Percentiles rank a stretch among this genome's conserved stretches.
phyloP scores from a whole-genome alignment of 306 rosid genomes.

The Casuarina glauca region DNA sequence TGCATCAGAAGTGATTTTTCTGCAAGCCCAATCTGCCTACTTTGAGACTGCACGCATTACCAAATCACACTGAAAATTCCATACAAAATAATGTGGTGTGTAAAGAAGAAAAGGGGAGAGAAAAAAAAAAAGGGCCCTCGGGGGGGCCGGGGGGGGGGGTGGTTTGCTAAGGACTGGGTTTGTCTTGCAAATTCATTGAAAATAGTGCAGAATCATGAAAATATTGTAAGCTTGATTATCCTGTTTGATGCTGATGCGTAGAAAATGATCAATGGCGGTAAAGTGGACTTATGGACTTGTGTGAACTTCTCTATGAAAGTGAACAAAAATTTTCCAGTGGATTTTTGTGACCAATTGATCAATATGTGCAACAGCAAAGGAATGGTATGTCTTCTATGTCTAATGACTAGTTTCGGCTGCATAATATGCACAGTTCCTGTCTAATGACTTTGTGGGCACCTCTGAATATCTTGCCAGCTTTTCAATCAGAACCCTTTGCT shows the following conservation, averaged over 20 bases:
- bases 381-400: slow-evolving; percentile 47
- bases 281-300: slow-evolving; percentile 49
- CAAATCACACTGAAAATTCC: too few relatives aligned
- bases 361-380: slow-evolving; percentile 66
- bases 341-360: slow-evolving; percentile 40
- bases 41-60: too few relatives aligned
- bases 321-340: background rate
- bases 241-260: slow-evolving; percentile 18
- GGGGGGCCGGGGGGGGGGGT: too few relatives aligned
- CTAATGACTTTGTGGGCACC: background rate
- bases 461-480: slow-evolving; percentile 30
- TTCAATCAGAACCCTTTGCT: slow-evolving; percentile 41
- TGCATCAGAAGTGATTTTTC: too few relatives aligned
- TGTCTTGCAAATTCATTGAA: too few relatives aligned
- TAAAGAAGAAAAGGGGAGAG: too few relatives aligned
- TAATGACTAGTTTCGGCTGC: background rate
- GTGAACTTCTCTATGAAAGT: slow-evolving; percentile 43
- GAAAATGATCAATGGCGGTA: slow-evolving; percentile 79
- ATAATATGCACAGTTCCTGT: background rate
- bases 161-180: too few relatives aligned
- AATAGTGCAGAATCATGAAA: too few relatives aligned
- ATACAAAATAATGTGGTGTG: too few relatives aligned
- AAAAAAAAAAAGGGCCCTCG: too few relatives aligned
- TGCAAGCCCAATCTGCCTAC: too few relatives aligned
- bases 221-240: background rate